Conservation (phyloP, 2,329 filamentous ascomycete genomes). For the Talaromyces sp. region DNA sequence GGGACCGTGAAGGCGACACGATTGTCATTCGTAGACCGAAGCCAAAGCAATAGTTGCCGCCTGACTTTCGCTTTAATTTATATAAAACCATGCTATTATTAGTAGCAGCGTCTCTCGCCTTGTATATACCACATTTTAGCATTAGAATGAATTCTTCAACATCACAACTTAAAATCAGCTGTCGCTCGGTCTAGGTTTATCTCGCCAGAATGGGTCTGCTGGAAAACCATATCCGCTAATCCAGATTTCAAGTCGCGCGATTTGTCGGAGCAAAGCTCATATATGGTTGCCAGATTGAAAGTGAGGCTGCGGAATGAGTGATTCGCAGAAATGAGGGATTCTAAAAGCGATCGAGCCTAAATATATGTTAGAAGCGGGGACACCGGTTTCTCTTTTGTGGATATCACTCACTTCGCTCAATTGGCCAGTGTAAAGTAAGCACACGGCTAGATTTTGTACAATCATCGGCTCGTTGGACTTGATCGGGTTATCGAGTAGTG, state of each 20-base stretch:
- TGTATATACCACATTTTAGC: not conserved
- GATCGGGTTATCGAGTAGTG: constrained; percentile 42
- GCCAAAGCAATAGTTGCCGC: constrained; percentile 10
- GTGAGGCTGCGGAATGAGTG: constrained; percentile 72
- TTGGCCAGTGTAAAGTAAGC: constrained; percentile 72
- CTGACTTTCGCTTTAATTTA: not conserved
- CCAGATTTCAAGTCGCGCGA: constrained; percentile 64
- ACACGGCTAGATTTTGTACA: constrained; percentile 77
- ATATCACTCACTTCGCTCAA: constrained; percentile 59
- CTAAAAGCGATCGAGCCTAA: constrained; percentile 62
- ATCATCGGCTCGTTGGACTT: constrained; percentile 61
- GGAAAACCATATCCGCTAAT: constrained; percentile 66
- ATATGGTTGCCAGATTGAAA: constrained; percentile 87
- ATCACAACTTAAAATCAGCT: constrained; percentile 69
- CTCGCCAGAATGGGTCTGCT: constrained; percentile 47
- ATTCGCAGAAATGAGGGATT: constrained; percentile 58
- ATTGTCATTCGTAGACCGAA: constrained; percentile 67
- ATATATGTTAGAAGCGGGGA: constrained; percentile 3
- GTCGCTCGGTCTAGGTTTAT: constrained; percentile 67
- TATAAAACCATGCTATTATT: not conserved
- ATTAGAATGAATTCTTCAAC: not conserved
- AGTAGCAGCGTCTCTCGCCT: not conserved
- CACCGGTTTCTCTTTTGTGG: not conserved
- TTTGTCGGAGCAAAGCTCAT: constrained; percentile 82
- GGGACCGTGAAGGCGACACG: constrained; percentile 68